Base-by-base conservation (phyloP, 2,329 filamentous ascomycete genomes). In the Aspergillus unguis region DNA sequence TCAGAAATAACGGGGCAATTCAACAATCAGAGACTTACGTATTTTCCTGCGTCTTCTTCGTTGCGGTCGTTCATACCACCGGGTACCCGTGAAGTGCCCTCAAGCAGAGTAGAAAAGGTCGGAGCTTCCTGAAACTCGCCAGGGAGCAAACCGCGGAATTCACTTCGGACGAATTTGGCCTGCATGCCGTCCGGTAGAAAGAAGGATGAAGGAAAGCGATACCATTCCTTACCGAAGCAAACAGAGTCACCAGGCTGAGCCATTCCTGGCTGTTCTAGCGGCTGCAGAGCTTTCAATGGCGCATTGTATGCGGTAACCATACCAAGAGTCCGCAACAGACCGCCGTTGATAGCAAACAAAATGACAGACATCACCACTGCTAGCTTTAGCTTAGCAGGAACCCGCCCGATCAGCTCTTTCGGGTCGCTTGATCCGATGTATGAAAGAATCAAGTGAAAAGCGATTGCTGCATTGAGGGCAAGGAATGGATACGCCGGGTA, bases 211-310 rank as follows among this genome's bases (percentile, higher is more conserved):
- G 94, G 92, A 67, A 96, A 97, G 33, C 94, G 88, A 71, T 99
- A 96, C 94, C 94, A 99, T 68, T 99, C 94, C 69, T 97, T 99
- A 28, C 90, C 91, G 36, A 96, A 82, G 69, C 94, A 99, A 2
- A 99, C 83, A 17, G 79, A 85, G 57, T 90, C 86, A 11, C 85
- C 88, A 2, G 75, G 68, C 0, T 75, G 71, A 2, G 83, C 81
- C 5, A 88, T 61, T 1, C 76, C 80, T 6, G 75, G 64, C 10
- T 78, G 64, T 41, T 75, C 74, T 23, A 78, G 64, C 1, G 75
- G 68, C 10, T 73, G 74, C 23, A 82, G 80, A 50, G 85, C 79
- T 44, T 82, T 77, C 1, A 97, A 77, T 1, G 94, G 92, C 0
- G 92, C 92, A 10, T 84, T 86, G 70, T 96, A 99, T 29, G 84